A percentile compares a stretch with the other conserved stretches of the same genome.
These are phyloP conservation scores for Paramyrothecium roridum DNA, from an alignment of 2,329 filamentous ascomycete genomes.

Conservation along the genomic window DNA sequence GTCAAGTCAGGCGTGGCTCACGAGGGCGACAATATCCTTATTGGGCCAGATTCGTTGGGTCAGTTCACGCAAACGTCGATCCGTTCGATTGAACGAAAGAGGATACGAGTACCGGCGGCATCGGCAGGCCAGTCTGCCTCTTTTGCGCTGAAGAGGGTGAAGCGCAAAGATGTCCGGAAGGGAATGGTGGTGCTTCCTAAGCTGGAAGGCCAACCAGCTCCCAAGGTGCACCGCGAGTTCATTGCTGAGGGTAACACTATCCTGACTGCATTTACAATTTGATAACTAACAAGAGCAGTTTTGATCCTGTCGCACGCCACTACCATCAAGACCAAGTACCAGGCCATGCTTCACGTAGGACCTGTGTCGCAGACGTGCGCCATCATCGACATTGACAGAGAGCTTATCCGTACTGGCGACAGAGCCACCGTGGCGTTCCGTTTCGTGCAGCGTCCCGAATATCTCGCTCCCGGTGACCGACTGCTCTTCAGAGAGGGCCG, in stretches of 20 bases:
- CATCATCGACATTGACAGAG: constrained; percentile 96
- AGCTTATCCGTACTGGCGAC: constrained; percentile 91
- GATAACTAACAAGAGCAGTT: constrained; percentile 44
- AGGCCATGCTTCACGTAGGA: constrained; percentile 97
- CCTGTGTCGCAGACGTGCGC: constrained; percentile 93
- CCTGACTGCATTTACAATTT: background rate
- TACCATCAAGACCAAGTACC: constrained; percentile 94
- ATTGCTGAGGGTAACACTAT: constrained; percentile 64
- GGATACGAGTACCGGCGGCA: constrained; percentile 82
- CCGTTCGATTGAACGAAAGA: constrained; percentile 90
- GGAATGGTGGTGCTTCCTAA: constrained; percentile 96
- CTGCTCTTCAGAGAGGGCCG: constrained; percentile 91
- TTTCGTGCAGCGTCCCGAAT: constrained; percentile 93
- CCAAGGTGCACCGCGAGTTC: constrained; percentile 72
- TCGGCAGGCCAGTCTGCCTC: constrained; percentile 90
- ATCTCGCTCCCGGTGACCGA: constrained; percentile 81
- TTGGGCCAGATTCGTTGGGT: constrained; percentile 87
- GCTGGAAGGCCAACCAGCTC: constrained; percentile 65
- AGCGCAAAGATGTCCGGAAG: constrained; percentile 90
- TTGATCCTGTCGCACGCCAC: constrained; percentile 94
- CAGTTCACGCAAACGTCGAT: constrained; percentile 86
- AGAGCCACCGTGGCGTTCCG: constrained; percentile 91
- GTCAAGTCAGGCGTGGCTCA: constrained; percentile 86
- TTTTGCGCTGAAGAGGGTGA: constrained; percentile 83
- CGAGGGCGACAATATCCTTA: constrained; percentile 81